Evolutionary conservation across 108 stramenopile species (phyloP).

Genomic region (Cyclostephanos invisitatus): DNA sequence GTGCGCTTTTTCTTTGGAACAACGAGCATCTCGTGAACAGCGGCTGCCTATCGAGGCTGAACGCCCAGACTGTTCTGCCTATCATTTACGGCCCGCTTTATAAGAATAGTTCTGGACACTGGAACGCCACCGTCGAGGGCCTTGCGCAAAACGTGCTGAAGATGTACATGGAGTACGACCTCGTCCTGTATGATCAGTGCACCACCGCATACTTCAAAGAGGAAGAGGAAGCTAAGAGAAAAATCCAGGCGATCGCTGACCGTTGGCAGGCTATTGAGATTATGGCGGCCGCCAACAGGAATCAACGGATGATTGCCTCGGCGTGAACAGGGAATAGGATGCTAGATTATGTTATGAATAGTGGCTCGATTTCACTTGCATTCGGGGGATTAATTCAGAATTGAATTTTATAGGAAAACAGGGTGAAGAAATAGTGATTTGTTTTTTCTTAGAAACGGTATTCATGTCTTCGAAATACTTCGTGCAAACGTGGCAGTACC

Average conservation of each 20-base stretch:
- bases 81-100: conserved; percentile 94
- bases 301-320: conserved; percentile 47
- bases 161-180: conserved; percentile 95
- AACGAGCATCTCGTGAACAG: conserved; percentile 94
- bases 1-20: conserved; percentile 98
- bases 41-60: conserved; percentile 79
- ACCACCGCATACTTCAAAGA: conserved; percentile 81
- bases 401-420: too few species aligned
- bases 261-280: conserved; percentile 80
- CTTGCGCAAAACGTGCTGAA: conserved; percentile 96
- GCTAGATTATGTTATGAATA: not conserved
- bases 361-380: not conserved
- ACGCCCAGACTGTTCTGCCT: conserved; percentile 91
- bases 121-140: conserved; percentile 98
- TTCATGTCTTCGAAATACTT: too few species aligned
- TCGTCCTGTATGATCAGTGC: conserved; percentile 87
- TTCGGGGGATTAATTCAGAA: not conserved
- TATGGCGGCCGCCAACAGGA: conserved; percentile 43
- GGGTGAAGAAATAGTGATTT: too few species aligned
- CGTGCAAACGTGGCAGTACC: not conserved
- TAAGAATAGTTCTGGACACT: conserved; percentile 95
- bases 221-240: conserved; percentile 89
- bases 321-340: conserved; percentile 12
- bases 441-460: not conserved
- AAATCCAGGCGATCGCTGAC: conserved; percentile 72